These are phyloP conservation scores for Perkinsus olseni DNA, from an alignment of 169 alveolate species.

Conservation along the genomic window DNA sequence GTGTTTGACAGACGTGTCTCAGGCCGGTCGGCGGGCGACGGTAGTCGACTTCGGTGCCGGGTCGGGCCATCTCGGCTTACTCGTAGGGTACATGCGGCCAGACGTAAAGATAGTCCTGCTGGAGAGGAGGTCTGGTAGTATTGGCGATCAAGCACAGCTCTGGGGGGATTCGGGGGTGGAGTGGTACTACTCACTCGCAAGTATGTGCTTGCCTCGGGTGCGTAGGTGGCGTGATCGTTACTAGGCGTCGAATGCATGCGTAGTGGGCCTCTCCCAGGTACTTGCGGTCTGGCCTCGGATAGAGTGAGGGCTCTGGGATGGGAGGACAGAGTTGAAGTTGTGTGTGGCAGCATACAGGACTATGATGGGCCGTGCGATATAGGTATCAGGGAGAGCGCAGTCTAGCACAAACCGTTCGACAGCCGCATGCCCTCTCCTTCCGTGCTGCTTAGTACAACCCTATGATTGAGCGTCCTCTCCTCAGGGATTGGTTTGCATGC, in stretches of 20 bases:
- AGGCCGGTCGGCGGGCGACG: not conserved
- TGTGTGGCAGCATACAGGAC: not conserved
- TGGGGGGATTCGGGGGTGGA: no score
- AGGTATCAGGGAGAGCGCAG: not conserved
- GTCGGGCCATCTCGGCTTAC: not conserved
- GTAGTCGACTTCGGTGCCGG: not conserved
- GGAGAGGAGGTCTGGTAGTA: not conserved
- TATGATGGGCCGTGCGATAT: not conserved
- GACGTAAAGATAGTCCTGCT: not conserved
- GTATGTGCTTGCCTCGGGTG: no score
- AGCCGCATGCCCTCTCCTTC: no score
- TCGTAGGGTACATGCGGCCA: not conserved
- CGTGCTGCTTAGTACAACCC: no score
- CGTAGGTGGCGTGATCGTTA: no score
- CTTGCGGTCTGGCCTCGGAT: not conserved
- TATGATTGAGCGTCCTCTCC: no score
- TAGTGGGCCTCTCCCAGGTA: no score
- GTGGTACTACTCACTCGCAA: no score
- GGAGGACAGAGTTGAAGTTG: not conserved
- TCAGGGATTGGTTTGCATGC: not conserved
- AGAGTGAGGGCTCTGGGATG: not conserved
- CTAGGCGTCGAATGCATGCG: no score
- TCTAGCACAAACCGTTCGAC: not conserved
- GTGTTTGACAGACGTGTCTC: no score
- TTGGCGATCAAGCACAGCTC: no score